These are phyloP conservation scores for Olyra latifolia DNA, from an alignment of 176 grass and related monocot species.

Conservation along the genomic window DNA sequence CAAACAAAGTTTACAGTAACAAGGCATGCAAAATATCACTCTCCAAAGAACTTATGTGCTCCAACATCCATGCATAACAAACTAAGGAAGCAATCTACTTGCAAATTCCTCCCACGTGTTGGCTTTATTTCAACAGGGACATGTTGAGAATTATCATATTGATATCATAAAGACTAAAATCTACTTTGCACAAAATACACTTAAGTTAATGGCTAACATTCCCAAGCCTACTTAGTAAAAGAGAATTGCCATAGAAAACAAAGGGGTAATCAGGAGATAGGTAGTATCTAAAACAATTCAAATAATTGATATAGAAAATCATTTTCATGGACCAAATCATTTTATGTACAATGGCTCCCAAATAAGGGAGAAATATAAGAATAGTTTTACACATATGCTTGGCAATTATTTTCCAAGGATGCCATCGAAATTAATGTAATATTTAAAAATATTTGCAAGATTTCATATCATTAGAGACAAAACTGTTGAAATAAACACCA, in stretches of 20 bases:
- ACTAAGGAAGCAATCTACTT: conserved; percentile 8
- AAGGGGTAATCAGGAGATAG: background rate
- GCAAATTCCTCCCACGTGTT: background rate
- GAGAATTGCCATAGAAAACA: background rate
- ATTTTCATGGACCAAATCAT: background rate
- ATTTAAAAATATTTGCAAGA: conserved; percentile 11
- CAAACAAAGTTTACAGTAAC: conserved; percentile 17
- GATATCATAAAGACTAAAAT: background rate
- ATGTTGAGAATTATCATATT: background rate
- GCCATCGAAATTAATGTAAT: background rate
- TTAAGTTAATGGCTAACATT: background rate
- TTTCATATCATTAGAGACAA: conserved; percentile 1
- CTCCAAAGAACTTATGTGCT: conserved; percentile 3
- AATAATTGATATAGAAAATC: background rate
- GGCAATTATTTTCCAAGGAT: background rate
- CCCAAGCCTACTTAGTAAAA: background rate
- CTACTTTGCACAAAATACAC: conserved; percentile 1
- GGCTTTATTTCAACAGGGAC: background rate
- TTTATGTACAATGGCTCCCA: background rate
- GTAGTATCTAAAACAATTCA: background rate
- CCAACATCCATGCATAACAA: conserved; percentile 6
- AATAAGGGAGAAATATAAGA: background rate
- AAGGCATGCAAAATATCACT: conserved; percentile 16
- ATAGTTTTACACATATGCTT: background rate
- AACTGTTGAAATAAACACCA: background rate